These are phyloP conservation scores for Yamadazyma conglobata DNA, from an alignment of 1,139 yeast species.

Conservation along the genomic window DNA sequence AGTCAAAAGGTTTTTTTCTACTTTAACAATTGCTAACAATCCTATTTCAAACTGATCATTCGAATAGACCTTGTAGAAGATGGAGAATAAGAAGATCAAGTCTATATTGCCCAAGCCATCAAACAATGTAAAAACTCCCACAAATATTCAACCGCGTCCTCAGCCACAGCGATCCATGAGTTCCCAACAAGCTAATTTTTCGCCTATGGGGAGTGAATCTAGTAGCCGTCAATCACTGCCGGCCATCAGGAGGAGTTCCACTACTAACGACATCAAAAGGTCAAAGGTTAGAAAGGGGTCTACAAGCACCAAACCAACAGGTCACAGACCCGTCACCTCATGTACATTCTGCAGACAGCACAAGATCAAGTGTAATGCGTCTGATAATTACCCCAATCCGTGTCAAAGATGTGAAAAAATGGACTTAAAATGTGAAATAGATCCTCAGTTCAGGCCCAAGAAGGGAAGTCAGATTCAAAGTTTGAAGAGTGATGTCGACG, in stretches of 20 bases:
- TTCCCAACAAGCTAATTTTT: slow-evolving; percentile 4
- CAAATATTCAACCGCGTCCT: slow-evolving; percentile 9
- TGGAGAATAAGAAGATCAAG: slow-evolving; percentile 42
- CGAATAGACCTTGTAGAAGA: slow-evolving; percentile 12
- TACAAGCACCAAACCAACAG: slow-evolving; percentile 27
- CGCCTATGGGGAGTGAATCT: slow-evolving; percentile 2
- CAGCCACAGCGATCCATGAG: slow-evolving; percentile 6
- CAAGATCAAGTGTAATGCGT: slow-evolving; percentile 89
- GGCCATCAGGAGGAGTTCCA: slow-evolving; percentile 6
- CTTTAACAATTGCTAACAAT: neutral
- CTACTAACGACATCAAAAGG: slow-evolving; percentile 10
- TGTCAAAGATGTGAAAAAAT: slow-evolving; percentile 80
- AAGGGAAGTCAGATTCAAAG: slow-evolving; percentile 89
- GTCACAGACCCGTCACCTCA: slow-evolving; percentile 83
- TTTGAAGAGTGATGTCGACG: slow-evolving; percentile 80
- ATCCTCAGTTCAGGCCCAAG: slow-evolving; percentile 87
- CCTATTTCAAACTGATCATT: neutral
- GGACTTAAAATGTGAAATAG: slow-evolving; percentile 81
- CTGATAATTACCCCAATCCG: slow-evolving; percentile 76
- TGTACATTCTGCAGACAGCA: slow-evolving; percentile 95
- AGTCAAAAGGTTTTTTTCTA: slow-evolving; percentile 4
- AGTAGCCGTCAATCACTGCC: slow-evolving; percentile 10
- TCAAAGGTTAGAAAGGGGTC: slow-evolving; percentile 9
- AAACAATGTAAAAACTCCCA: slow-evolving; percentile 12
- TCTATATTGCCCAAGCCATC: slow-evolving; percentile 23